Evolutionary conservation across 805 yeast species (phyloP), one percentile per base, ranked within the genome.

Genomic region (Vanderwaltozyma verrucispora): DNA sequence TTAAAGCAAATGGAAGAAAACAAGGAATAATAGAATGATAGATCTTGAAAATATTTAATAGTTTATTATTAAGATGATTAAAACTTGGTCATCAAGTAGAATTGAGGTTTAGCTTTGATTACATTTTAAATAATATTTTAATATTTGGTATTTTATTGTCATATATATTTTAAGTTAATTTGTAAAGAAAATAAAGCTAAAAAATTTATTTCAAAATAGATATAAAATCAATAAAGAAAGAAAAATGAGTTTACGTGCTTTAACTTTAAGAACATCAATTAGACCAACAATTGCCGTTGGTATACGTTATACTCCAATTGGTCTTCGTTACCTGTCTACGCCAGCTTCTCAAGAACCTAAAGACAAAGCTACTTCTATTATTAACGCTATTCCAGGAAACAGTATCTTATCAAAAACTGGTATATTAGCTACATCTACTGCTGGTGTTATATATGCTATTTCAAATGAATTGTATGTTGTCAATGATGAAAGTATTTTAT

Each of bases 361-460:
- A 72, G 73, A 80, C 52, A 85, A 85, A 74, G 98, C 98, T 42
- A 66, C 75, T 58, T 77, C 95, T 37, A 77, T 89, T 65, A 77
- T 89, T 55, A 88, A 83, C 58, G 85, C 96, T 46, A 68, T 92
- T 51, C 98, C 98, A 64, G 96, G 96, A 63, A 80, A 75, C 77
- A 75, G 77, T 56, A 70, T 75, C 52, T 64, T 89, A 51, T 76
- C 96, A 50, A 92, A 92, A 77, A 86, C 96, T 45, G 96, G 96
- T 60, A 74, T 88, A 59, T 71, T 92, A 57, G 96, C 96, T 56
- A 88, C 98, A 38, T 75, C 89, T 44, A 77, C 95, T 44, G 96
- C 96, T 45, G 97, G 95, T 40, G 79, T 94, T 43, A 64, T 89
- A 51, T 92, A 87, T 68, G 96, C 95, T 49, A 80, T 92, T 60